These are phyloP conservation scores for Wickerhamiella shivajii DNA, from an alignment of 805 yeast genomes.

Conservation along the genomic window DNA sequence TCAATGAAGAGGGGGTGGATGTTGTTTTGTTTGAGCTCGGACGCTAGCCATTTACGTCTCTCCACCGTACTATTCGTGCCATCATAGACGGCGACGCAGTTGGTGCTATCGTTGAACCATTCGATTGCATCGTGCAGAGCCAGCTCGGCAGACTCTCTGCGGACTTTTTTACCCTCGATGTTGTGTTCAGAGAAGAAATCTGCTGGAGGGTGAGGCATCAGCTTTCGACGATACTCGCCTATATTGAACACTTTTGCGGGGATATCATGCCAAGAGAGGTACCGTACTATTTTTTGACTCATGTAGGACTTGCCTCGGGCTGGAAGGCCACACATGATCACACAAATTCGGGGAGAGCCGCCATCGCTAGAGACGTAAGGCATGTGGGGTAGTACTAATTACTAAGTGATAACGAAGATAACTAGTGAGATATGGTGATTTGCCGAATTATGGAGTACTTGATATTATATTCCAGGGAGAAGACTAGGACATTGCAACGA, in stretches of 20 bases:
- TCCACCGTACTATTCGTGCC: slow-evolving; percentile 78
- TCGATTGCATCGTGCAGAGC: slow-evolving; percentile 71
- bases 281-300: slow-evolving; percentile 86
- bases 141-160: slow-evolving; percentile 52
- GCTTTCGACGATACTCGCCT: slow-evolving; percentile 64
- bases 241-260: slow-evolving; percentile 80
- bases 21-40: slow-evolving; percentile 25
- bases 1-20: slow-evolving; percentile 89
- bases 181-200: slow-evolving; percentile 63
- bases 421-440: no score
- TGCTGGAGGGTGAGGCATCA: slow-evolving; percentile 51
- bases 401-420: no score
- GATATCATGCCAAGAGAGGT: slow-evolving; percentile 82
- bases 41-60: slow-evolving; percentile 51
- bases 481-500: no score
- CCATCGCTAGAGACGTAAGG: slow-evolving; percentile 19
- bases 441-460: no score
- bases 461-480: no score
- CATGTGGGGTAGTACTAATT: no score
- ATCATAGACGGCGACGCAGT: slow-evolving; percentile 85
- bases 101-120: slow-evolving; percentile 71
- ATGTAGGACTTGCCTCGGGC: slow-evolving; percentile 84
- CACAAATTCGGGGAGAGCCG: slow-evolving; percentile 16
- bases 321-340: slow-evolving; percentile 30
- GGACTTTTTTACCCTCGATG: slow-evolving; percentile 43